Conservation (phyloP, 2,329 filamentous ascomycete genomes). For the Bipolaris gigantea region DNA sequence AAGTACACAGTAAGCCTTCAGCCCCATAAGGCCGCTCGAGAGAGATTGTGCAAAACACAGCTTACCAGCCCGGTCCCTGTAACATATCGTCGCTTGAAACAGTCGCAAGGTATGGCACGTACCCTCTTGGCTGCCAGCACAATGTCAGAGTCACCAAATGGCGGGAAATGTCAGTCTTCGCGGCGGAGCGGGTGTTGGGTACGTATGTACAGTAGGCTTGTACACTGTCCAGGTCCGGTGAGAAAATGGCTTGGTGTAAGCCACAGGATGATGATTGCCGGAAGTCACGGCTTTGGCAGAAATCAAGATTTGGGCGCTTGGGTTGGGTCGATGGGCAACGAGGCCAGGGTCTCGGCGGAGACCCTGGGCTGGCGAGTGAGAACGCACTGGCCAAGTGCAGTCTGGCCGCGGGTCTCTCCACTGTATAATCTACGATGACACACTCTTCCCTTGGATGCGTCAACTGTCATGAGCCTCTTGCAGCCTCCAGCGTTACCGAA, state of each 20-base stretch:
- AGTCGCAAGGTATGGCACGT: background rate
- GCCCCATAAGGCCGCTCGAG: slow-evolving; percentile 3
- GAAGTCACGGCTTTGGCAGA: slow-evolving; percentile 4
- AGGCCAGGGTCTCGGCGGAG: slow-evolving; percentile 9
- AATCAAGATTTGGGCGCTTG: slow-evolving; percentile 9
- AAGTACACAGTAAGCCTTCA: background rate
- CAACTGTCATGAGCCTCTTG: slow-evolving; percentile 10
- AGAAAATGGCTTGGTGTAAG: background rate
- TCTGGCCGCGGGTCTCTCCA: slow-evolving; percentile 13
- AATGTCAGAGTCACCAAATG: background rate
- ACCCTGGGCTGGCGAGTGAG: slow-evolving; percentile 6
- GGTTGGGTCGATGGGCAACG: slow-evolving; percentile 5
- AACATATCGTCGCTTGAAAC: slow-evolving; percentile 1
- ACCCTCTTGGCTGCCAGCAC: background rate
- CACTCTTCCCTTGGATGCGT: slow-evolving; percentile 10
- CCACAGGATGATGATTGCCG: slow-evolving; percentile 4
- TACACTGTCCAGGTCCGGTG: background rate
- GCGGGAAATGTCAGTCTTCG: background rate
- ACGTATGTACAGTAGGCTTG: background rate
- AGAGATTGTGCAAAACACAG: slow-evolving; percentile 10
- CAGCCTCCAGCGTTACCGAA: slow-evolving; percentile 4
- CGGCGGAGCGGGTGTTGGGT: background rate
- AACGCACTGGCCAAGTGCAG: slow-evolving; percentile 6
- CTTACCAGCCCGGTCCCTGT: slow-evolving; percentile 5
- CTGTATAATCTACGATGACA: slow-evolving; percentile 15